Base-by-base conservation (phyloP, 768 basidiomycete genomes). In the Termitomyces heimii region DNA sequence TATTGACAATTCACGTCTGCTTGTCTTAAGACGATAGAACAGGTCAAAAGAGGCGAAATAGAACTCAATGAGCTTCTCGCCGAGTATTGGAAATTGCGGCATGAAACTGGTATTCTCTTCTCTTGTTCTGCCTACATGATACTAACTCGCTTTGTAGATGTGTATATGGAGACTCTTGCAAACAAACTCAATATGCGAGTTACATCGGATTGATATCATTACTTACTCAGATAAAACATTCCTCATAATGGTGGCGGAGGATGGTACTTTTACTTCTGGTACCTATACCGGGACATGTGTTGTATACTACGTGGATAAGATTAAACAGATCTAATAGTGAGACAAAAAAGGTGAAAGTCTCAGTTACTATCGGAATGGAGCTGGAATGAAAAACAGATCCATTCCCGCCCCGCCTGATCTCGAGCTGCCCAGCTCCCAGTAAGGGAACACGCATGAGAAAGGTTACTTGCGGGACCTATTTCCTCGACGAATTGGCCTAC, bases 131-230 rank as follows among this genome's bases (percentile, higher is more conserved):
- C 16, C 28, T 58, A 5, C 53, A 42, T 12, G 57, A 43, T 55
- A 57, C 35, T 55, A 54, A 43, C 55, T 43, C 46, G 31, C 9
- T 35, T 29, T 20, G 34, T 61, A 92, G 91, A 91, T 68, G 80
- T 91, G 2, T 93, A 90, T 64, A 92, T 92, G 90, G 90, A 91
- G 69, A 91, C 86, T 0, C 73, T 92, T 28, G 88, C 89, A 4
- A 89, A 89, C 70, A 89, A 89, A 63, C 75, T 93, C 44, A 89
- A 87, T 53, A 77, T 89, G 79, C 74, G 67, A 52, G 77, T 64
- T 5, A 63, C 60, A 20, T 58, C 62, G 4, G 50, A 63, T 47
- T 65, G 42, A 63, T 28, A 18, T 3, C 3, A 39, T 39, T n/a
- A 39, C 18, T 39, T 7, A 51, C 44, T 60, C 46, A 51, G 16